phyloP scores from a whole-genome alignment of 2,329 filamentous ascomycete genomes.

The Alternaria conjuncta region DNA sequence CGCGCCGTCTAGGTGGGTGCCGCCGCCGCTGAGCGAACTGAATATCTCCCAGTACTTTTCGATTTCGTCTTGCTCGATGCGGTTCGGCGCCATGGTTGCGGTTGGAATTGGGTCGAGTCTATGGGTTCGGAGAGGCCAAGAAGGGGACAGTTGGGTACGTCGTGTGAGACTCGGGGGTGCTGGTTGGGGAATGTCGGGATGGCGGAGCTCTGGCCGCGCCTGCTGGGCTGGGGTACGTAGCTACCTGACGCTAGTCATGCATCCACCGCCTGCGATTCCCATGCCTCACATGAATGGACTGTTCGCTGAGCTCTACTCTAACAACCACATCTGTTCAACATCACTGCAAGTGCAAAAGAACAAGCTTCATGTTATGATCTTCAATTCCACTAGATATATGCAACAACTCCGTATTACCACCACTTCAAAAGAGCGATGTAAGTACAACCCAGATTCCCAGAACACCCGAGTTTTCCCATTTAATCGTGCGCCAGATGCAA shows the following conservation, averaged over 20 bases:
- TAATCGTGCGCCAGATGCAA: constrained; percentile 11
- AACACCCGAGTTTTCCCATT: constrained; percentile 11
- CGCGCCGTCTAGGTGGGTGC: constrained; percentile 69
- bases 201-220: constrained; percentile 20
- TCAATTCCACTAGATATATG: neutral
- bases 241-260: neutral
- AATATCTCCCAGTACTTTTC: constrained; percentile 85
- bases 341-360: neutral
- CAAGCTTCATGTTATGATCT: neutral
- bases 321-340: neutral
- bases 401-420: constrained; percentile 5
- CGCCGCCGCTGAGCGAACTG: constrained; percentile 69
- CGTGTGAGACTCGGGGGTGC: neutral
- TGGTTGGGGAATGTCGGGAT: constrained; percentile 16
- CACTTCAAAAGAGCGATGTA: constrained; percentile 6
- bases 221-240: constrained; percentile 9
- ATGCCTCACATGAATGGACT: neutral
- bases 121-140: neutral
- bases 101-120: neutral
- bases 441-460: constrained; percentile 5
- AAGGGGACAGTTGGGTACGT: constrained; percentile 3
- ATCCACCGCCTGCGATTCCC: neutral
- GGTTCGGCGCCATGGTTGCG: constrained; percentile 52
- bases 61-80: constrained; percentile 75
- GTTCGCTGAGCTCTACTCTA: neutral